These are phyloP conservation scores for Monosporascus sp. DNA, from an alignment of 2,329 filamentous ascomycete genomes.

Conservation along the genomic window DNA sequence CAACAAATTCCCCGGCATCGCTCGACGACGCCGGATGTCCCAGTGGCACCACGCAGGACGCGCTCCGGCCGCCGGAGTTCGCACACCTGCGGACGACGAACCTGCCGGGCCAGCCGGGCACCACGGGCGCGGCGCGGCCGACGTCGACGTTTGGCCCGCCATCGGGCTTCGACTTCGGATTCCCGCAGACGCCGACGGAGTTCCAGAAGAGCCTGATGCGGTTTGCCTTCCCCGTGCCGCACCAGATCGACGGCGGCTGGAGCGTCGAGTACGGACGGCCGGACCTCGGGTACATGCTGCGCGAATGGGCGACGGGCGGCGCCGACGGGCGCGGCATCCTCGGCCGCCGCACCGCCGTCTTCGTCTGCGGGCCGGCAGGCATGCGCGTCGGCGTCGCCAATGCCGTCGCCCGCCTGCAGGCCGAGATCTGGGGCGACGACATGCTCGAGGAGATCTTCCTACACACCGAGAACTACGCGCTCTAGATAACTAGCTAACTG, in stretches of 20 bases:
- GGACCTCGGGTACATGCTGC: constrained; percentile 81
- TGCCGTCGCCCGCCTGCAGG: constrained; percentile 77
- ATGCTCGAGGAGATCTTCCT: constrained; percentile 85
- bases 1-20: constrained; percentile 7
- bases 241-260: constrained; percentile 74
- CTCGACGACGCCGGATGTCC: constrained; percentile 6
- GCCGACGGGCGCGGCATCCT: constrained; percentile 63
- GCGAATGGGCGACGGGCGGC: constrained; percentile 72
- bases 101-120: constrained; percentile 23
- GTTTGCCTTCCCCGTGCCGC: constrained; percentile 73
- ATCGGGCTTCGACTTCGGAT: constrained; percentile 71
- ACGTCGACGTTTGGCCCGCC: constrained; percentile 56
- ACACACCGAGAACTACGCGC: constrained; percentile 91
- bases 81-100: constrained; percentile 51
- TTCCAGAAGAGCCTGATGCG: constrained; percentile 88
- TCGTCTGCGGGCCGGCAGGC: constrained; percentile 82
- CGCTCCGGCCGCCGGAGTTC: constrained; percentile 46
- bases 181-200: constrained; percentile 77
- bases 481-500: constrained; percentile 42
- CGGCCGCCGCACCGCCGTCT: constrained; percentile 78
- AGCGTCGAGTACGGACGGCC: constrained; percentile 88
- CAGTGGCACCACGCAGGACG: constrained; percentile 1
- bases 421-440: constrained; percentile 73
- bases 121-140: constrained; percentile 33
- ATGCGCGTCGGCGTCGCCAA: constrained; percentile 88